phyloP scores from a whole-genome alignment of 192 early-diverging fungal species.

The Entomortierella chlamydospora region DNA sequence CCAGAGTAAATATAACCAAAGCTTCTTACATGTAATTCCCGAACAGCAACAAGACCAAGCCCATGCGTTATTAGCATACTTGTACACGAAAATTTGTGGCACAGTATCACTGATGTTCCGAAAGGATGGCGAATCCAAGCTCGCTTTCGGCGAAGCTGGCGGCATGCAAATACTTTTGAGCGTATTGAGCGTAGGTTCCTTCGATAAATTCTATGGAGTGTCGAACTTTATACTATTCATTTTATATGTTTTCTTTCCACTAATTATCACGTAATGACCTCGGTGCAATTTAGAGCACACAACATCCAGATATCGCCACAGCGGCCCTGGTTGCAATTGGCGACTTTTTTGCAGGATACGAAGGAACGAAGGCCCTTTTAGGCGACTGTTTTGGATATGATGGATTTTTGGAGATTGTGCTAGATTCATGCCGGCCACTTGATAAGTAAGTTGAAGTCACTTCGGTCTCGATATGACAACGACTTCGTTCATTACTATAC shows the following conservation, averaged over 20 bases:
- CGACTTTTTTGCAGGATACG: conserved; percentile 56
- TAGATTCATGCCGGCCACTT: conserved; percentile 48
- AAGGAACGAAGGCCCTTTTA: conserved; percentile 36
- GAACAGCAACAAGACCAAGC: conserved; percentile 45
- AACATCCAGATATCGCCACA: conserved; percentile 51
- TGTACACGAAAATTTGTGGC: conserved; percentile 54
- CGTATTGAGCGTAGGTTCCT: conserved; percentile 38
- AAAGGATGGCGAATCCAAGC: conserved; percentile 36
- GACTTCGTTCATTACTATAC: no score
- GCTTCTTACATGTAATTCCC: conserved; percentile 21
- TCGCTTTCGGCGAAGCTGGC: conserved; percentile 49
- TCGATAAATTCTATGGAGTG: no score
- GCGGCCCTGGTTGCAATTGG: conserved; percentile 54
- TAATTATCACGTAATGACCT: neutral
- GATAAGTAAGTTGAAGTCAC: conserved; percentile 40
- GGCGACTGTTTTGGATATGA: conserved; percentile 54
- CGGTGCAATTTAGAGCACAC: conserved; percentile 24
- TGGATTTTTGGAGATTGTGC: conserved; percentile 54
- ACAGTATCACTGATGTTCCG: conserved; percentile 52
- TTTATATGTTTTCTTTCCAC: no score
- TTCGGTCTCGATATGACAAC: neutral
- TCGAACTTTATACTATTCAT: no score
- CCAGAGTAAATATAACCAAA: conserved; percentile 17
- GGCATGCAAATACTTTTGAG: conserved; percentile 54
- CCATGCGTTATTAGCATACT: conserved; percentile 34